Base-by-base conservation (phyloP, 2,329 filamentous ascomycete genomes). In the Gliomastix tumulicola region DNA sequence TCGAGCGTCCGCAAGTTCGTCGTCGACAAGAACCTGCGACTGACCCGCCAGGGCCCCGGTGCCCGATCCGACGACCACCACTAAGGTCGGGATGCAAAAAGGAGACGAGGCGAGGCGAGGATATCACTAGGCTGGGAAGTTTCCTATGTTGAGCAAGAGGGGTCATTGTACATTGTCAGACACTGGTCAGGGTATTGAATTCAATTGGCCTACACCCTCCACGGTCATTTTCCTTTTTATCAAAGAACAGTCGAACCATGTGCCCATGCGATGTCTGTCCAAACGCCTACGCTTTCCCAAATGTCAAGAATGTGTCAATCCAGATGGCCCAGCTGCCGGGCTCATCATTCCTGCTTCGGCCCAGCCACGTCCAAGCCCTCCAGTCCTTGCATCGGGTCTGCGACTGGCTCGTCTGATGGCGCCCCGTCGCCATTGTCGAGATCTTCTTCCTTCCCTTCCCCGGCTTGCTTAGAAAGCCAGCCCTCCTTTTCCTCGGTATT, bases 301-400 rank as follows among this genome's bases (percentile, higher is more conserved):
- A 49, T 44, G 39, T 44, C 46, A 44, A 35, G 41, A 48, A 47
- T 37, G 43, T 23, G 49, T 47, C 27, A 40, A 38, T 27, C 18
- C 21, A 34, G 37, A 31, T 17, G 30, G n/a, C 17, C 13, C 12
- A 28, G 36, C 12, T 17, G n/a, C n/a, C n/a, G n/a, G 12, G 18
- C 18, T 36, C 35, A 45, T 76, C 58, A 92, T 53, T 77, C 80
- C 37, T 76, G 82, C 59, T 86, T 89, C 11, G 92, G 92, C 8
- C 94, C 94, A 38, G 90, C 94, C 50, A 97, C 86, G 61, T 97
- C 94, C 37, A 97, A 68, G 13, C 85, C 87, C 59, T 97, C 89
- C 7, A 98, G 66, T 22, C 89, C 90, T 63, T 96, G 88, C 92
- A 98, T 98, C 4, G 90, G 88, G 63, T 97, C 88, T 49, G 82